Conservation (phyloP, 2,329 filamentous ascomycete species). For the Coniochaeta ligniaria region DNA sequence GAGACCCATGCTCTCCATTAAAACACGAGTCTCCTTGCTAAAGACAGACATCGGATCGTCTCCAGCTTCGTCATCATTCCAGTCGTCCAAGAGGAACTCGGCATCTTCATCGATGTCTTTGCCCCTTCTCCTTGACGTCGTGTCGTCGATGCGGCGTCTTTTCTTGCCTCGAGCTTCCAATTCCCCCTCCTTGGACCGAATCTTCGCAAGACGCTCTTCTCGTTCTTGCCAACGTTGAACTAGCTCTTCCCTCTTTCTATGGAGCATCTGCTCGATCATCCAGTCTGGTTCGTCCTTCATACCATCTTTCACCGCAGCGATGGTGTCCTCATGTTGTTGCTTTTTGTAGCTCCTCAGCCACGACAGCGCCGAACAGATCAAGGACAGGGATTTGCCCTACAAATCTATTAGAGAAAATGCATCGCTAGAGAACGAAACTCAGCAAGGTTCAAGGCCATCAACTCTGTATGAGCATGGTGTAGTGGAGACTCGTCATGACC, state of each 20-base stretch:
- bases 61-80: conserved; percentile 36
- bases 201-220: conserved; percentile 60
- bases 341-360: conserved; percentile 84
- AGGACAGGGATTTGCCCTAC: conserved; percentile 80
- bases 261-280: conserved; percentile 72
- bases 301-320: conserved; percentile 32
- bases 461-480: background rate
- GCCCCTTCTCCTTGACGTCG: background rate
- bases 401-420: background rate
- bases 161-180: conserved; percentile 37
- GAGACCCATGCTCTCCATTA: conserved; percentile 61
- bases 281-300: conserved; percentile 70
- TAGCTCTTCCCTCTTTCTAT: conserved; percentile 60
- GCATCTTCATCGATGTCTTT: conserved; percentile 46
- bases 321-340: conserved; percentile 45
- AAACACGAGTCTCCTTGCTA: conserved; percentile 66
- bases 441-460: background rate
- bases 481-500: background rate
- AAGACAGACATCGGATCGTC: conserved; percentile 44
- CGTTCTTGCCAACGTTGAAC: conserved; percentile 62
- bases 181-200: conserved; percentile 56
- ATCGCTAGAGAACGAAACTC: background rate
- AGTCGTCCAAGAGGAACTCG: conserved; percentile 68
- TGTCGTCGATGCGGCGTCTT: conserved; percentile 7
- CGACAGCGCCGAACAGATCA: conserved; percentile 82